phyloP scores from a whole-genome alignment of 2,329 filamentous ascomycete species.

The Sclerotinia nivalis region DNA sequence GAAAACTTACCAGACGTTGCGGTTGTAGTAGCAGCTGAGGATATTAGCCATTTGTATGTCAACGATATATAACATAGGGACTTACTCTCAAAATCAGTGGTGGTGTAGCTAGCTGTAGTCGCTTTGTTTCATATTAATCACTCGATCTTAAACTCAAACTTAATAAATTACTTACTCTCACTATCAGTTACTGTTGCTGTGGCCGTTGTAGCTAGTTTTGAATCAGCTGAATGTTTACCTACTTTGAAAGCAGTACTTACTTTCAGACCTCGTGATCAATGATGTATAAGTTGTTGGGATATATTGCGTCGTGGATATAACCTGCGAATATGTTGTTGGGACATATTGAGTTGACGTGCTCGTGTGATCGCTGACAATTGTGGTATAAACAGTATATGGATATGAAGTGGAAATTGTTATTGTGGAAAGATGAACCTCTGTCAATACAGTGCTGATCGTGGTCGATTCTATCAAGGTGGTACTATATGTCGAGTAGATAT shows the following conservation, averaged over 20 bases:
- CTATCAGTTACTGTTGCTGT: constrained; percentile 9
- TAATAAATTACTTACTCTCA: constrained; percentile 2
- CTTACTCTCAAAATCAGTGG: background rate
- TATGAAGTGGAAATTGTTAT: constrained; percentile 12
- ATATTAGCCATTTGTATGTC: background rate
- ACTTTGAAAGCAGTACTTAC: background rate
- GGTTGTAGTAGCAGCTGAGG: background rate
- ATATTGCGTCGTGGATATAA: constrained; percentile 17
- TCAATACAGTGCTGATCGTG: background rate
- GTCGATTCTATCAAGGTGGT: constrained; percentile 1
- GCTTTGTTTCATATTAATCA: background rate
- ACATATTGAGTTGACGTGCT: constrained; percentile 3
- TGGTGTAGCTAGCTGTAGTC: constrained; percentile 3
- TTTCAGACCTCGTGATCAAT: constrained; percentile 20
- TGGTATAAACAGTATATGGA: constrained; percentile 12
- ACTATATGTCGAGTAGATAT: constrained; percentile 20
- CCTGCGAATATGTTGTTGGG: background rate
- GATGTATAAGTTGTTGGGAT: constrained; percentile 15
- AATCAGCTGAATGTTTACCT: background rate
- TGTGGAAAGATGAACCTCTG: constrained; percentile 1
- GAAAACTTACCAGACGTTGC: background rate
- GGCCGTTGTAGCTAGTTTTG: background rate
- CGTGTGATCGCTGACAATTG: constrained; percentile 18
- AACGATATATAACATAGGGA: background rate
- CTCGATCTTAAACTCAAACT: background rate